Base-by-base conservation (phyloP, 1,284 basidiomycete species). In the Tylopilus sp. region DNA sequence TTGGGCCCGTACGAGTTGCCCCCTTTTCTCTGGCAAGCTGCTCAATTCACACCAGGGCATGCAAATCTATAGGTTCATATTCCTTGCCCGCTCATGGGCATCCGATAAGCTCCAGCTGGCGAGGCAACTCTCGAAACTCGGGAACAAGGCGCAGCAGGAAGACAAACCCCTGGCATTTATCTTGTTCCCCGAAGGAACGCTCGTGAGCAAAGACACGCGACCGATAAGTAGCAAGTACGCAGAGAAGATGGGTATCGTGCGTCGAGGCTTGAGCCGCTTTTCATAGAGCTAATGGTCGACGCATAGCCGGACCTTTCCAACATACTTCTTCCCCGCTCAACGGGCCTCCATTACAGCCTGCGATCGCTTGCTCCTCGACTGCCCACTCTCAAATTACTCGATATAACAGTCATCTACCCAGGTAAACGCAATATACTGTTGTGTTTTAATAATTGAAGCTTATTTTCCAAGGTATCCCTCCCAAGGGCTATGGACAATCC, bases 21-120 rank as follows among this genome's bases (percentile, higher is more conserved):
- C 38, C 36, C 2, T n/a, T 8, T n/a, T 30, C 15, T 8, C 26
- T 18, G 18, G 35, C 38, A 42, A 42, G 14, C 37, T 18, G 28
- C 53, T 65, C 21, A 64, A 47, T 45, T 45, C 33, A 44, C 55
- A 45, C 26, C 52, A 89, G 86, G 87, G 81, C 48, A 93, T 93
- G 94, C 91, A 88, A 77, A 84, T 94, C 71, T 96, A 85, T 71
- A 77, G 83, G 49, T 97, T 97, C 71, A 91, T 96, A 59, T 91
- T 91, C 70, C 77, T 94, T 41, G 82, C 83, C 31, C 83, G 91
- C 31, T 91, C 86, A 15, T 94, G 92, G 92, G 85, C 86, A 1
- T 81, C 85, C 20, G 92, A 95, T 67, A 77, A 81, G 48, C 63
- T 76, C 9, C 77, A 83, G 52, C 75, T 95, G 42, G 78, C 76